Base-by-base conservation (phyloP, 345 rosid species). In the Stellera chamaejasme region DNA sequence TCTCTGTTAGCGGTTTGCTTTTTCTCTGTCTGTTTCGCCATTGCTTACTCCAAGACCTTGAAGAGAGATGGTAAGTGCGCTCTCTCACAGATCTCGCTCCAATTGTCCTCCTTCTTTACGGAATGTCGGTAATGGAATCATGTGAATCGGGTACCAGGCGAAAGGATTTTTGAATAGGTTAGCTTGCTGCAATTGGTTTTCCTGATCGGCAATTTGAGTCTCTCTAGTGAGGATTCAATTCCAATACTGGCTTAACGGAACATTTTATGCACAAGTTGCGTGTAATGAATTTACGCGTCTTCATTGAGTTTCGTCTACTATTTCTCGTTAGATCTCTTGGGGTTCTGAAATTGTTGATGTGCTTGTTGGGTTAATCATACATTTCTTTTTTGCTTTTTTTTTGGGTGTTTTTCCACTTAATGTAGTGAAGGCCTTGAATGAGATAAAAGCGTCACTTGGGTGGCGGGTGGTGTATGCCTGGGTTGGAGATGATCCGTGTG, bases 401-500 rank as follows among this genome's bases (percentile, higher is more conserved):
- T 62, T 50, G 16, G 13, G 39, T 10, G 2, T 43, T 57, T 25
- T 10, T 58, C 0, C 41, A 14, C 19, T 42, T 48, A 11, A 60
- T 43, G 54, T 77, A 92, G 97, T 88, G 67, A 92, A 92, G 80
- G 98, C 98, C 46, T 75, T 92, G 75, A 92, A 86, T 72, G 97
- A 92, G 72, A 92, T 92, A 23, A 92, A 92, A 77, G 89, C 98
- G 25, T 92, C 97, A 32, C 81, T 92, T 26, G 98, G 98, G 36
- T 92, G 98, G 98, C 81, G 95, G 67, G 97, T 92, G 42, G 96
- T 88, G 15, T 92, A 92, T 67, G 80, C 97, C 11, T 92, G 98
- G 98, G 80, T 92, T 5, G 98, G 98, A 50, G 98, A 92, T 12
- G 98, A 92, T 69, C 98, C 98, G 11, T 92, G 98, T 9, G 98